A percentile compares a stretch with the other conserved stretches of the same genome.
Conservation (phyloP, 192 early-diverging fungal species). For the Backusella luteola region DNA sequence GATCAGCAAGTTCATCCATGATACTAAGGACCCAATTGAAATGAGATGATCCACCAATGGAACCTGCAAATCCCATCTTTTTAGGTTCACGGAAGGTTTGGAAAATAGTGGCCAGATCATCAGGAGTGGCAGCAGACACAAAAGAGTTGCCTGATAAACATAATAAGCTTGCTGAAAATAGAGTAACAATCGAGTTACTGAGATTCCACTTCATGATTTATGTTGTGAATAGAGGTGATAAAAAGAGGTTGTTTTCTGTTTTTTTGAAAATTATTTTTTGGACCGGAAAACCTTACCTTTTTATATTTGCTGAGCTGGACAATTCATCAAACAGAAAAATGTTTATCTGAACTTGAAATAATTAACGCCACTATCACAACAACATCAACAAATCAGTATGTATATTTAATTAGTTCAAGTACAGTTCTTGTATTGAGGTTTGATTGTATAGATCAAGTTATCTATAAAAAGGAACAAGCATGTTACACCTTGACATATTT, state of each 20-base stretch:
- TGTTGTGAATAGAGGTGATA: neutral
- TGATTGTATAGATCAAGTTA: too few relatives aligned
- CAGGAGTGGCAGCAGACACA: neutral
- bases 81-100: conserved; percentile 1
- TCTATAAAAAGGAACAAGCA: too few relatives aligned
- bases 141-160: neutral
- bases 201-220: neutral
- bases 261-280: neutral
- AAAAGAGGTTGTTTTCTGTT: neutral
- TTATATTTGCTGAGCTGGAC: too few relatives aligned
- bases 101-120: neutral
- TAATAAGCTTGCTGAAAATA: neutral
- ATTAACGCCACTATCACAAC: too few relatives aligned
- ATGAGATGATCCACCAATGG: neutral
- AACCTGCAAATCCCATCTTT: neutral
- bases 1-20: conserved; percentile 3
- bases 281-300: neutral
- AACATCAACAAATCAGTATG: too few relatives aligned
- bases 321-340: too few relatives aligned
- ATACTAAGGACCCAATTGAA: conserved; percentile 1
- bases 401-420: too few relatives aligned
- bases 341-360: too few relatives aligned
- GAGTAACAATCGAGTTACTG: neutral
- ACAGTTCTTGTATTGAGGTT: too few relatives aligned
- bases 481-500: too few relatives aligned